Evolutionary conservation across 257 asterid genomes (phyloP), one percentile per base, ranked within the genome.

Genomic region (Eucommia ulmoides): DNA sequence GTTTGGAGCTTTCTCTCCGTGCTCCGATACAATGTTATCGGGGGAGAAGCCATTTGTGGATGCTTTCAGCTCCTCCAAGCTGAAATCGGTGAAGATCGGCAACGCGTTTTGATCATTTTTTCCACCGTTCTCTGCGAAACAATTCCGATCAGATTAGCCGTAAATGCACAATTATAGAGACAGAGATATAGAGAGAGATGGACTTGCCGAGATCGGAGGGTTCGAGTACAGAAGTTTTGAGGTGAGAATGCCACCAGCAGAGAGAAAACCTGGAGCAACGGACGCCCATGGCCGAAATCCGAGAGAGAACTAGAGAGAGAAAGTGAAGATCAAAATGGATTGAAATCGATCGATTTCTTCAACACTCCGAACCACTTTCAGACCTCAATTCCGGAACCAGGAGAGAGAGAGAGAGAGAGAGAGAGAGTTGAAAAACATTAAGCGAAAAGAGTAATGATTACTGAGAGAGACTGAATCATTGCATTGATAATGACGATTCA

Each of bases 231-330:
- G 82, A 68, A 41, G 79, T 66, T 50, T 74, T 78, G 57, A 60
- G 68, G 24, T 63, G 66, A 21, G 86, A 71, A 49, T 72, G 77
- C 79, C 86, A 78, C 73, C 76, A 74, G 65, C 86, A 74, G 63
- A 74, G 69, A 46, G 86, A 62, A 22, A 78, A 71, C 23, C 68
- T 78, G 17, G 86, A 74, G 58, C 86, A 78, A 22, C 59, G 58
- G 41, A 66, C 79, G 41, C 86, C 86, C 86, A 78, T 78, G 48
- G 48, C 11, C n/a, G n/a, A 0, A 35, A 2, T 10, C 44, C 11
- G 44, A 35, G 44, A 35, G 44, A 35, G 44, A 35, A 0, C 11
- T 15, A 35, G 44, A 35, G 2, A 33, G 42, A 33, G 42, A 33
- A 17, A 33, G 42, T 8, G 44, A 12, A 12, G 38, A 35, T 35